Evolutionary conservation across 495 filamentous ascomycete species (phyloP), one percentile per base, ranked within the genome.

Genomic region (Clavariopsis aquatica): DNA sequence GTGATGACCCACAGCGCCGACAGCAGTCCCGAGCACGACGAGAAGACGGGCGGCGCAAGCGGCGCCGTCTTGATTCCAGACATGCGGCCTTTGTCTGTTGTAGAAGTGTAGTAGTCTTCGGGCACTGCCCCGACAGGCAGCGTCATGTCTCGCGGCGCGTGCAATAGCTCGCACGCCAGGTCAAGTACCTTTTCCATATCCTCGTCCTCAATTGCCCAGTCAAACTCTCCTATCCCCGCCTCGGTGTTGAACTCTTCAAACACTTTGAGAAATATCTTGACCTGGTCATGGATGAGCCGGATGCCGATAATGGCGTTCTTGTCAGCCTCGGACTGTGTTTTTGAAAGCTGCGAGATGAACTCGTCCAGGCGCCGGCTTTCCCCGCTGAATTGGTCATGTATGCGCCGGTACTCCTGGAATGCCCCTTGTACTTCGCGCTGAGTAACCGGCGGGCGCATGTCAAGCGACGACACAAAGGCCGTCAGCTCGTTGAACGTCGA

Each of bases 31-130:
- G 57, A 66, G 26, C 52, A 26, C 17, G 57, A 62, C 1, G 57
- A 57, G 52, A 65, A 69, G 20, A 65, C 57, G 0, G 67, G 67
- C n/a, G 57, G 52, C 12, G 47, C 34, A 24, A 34, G 47, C 1
- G 27, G 19, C 8, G 58, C 47, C 2, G 28, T 43, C 1, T 49
- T 12, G 8, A 13, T 57, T 3, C 34, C 49, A 43, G 52, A 49
- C 8, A 12, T 20, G 26, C 51, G 10, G 20, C 19, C 8, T 26
- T 10, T 22, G 23, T 54, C 55, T 15, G 46, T 28, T 20, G 49
- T 26, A 9, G 41, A 41, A 38, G 52, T 12, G 29, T 57, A 52
- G 20, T 62, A 57, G 24, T 52, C 45, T 9, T 51, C 52, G 6
- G 52, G 52, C 1, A 45, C 43, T 20, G 27, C 59, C 13, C 31